A percentile compares a stretch with the other conserved stretches of the same genome.
These are phyloP conservation scores for Deinandra increscens DNA, from an alignment of 129 eudicot genomes.

Conservation along the genomic window DNA sequence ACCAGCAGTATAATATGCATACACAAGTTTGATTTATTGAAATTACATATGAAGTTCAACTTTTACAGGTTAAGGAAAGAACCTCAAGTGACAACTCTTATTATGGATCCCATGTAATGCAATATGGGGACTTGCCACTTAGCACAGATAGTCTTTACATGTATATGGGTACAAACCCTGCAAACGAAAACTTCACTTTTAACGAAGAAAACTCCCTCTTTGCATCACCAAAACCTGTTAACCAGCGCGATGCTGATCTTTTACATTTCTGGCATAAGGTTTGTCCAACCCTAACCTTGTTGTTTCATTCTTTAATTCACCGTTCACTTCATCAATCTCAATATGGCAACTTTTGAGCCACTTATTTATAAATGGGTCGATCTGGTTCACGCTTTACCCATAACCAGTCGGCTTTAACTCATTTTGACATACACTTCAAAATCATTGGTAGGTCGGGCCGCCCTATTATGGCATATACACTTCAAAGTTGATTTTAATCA, in stretches of 20 bases:
- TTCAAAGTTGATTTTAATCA: neutral
- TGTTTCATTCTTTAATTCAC: neutral
- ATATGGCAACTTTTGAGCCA: neutral
- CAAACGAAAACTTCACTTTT: conserved; percentile 64
- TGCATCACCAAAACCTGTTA: conserved; percentile 52
- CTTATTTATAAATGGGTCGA: neutral
- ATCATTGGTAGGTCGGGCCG: no score
- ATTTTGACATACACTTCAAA: no score
- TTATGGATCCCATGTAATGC: conserved; percentile 97
- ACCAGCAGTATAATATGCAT: neutral
- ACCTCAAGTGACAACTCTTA: conserved; percentile 63
- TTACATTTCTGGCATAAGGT: conserved; percentile 86
- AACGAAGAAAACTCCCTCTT: conserved; percentile 47
- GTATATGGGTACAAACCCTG: conserved; percentile 89
- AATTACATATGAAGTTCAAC: conserved; percentile 3
- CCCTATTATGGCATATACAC: no score
- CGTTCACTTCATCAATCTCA: neutral
- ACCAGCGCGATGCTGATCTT: conserved; percentile 96
- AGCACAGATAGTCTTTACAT: conserved; percentile 54
- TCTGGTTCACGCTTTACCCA: neutral
- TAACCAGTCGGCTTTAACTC: neutral
- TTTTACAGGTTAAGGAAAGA: conserved; percentile 73
- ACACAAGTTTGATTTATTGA: no score
- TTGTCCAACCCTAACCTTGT: neutral
- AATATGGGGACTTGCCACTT: conserved; percentile 76